A percentile compares a stretch with the other conserved stretches of the same genome.
Evolutionary conservation across 192 early-diverging fungal species (phyloP).

Genomic region (Phycomyces nitens): DNA sequence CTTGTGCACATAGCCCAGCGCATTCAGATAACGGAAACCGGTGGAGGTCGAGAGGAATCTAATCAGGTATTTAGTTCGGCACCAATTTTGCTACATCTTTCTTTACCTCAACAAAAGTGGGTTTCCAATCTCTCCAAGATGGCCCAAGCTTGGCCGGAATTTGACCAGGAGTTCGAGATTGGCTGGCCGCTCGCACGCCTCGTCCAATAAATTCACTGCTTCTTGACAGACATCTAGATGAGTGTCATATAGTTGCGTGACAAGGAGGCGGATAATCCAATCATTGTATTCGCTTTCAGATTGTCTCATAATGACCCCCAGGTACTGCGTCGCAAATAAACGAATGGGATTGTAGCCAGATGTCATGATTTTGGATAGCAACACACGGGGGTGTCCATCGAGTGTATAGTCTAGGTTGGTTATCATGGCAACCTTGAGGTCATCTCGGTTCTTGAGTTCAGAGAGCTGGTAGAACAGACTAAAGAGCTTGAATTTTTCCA

Average conservation of each 20-base stretch:
- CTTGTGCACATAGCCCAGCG: slow-evolving; percentile 66
- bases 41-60: slow-evolving; percentile 64
- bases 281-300: slow-evolving; percentile 58
- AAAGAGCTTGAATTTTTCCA: slow-evolving; percentile 78
- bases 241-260: slow-evolving; percentile 77
- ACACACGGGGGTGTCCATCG: slow-evolving; percentile 77
- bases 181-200: slow-evolving; percentile 58
- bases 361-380: slow-evolving; percentile 82
- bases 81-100: background rate
- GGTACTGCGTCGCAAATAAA: slow-evolving; percentile 67
- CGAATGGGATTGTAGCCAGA: slow-evolving; percentile 80
- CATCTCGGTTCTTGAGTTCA: slow-evolving; percentile 74
- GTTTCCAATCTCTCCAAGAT: slow-evolving; percentile 67
- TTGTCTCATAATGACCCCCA: slow-evolving; percentile 60
- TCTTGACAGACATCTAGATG: slow-evolving; percentile 65
- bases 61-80: background rate
- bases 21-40: slow-evolving; percentile 68
- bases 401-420: slow-evolving; percentile 68
- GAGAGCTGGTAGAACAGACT: slow-evolving; percentile 74
- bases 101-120: slow-evolving; percentile 56
- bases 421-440: slow-evolving; percentile 72
- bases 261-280: slow-evolving; percentile 69
- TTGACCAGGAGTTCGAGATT: slow-evolving; percentile 71
- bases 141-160: slow-evolving; percentile 68
- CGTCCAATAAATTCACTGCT: slow-evolving; percentile 65